Base-by-base conservation (phyloP, 441 rosid genomes). In the Lepidium campestre region DNA sequence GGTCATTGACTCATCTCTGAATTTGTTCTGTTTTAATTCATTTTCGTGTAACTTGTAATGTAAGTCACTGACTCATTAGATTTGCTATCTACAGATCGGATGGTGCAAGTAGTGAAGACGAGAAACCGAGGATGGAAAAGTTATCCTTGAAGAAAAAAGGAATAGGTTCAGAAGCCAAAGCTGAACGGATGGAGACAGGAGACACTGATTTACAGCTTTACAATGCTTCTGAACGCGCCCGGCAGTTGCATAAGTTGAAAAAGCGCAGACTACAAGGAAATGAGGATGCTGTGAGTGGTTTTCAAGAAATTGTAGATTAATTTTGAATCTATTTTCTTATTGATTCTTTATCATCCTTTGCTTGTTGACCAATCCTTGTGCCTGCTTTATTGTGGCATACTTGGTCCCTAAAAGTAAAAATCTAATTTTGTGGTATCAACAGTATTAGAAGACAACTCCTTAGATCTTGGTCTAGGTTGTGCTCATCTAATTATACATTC, bases 241-340 rank as follows among this genome's bases (percentile, higher is more conserved):
- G 99, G 63, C 82, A 83, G 50, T 56, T 91, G 76, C 85, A 79
- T 44, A 93, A 93, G 72, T 90, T 90, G 79, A 93, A 87, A 83
- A 93, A 86, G 72, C 93, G 95, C 70, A 79, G 93, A 75, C 83
- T 83, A 72, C 86, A 78, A 85, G 93, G 97, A 46, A 92, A 89
- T 54, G 98, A 93, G 75, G 96, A 88, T 74, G 97, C 87, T 31
- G 99, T 93, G 69, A 69, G 86, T 75, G 68, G 62, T 69, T 18
- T 60, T 53, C 41, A 47, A 11, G 18, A 20, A 18, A 64, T 17
- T 65, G 64, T 29, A 39, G 62, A 42, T 57, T 46, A 25, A 47
- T 22, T 32, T 13, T 34, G 6, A 54, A 64, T 53, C 17, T 29
- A 14, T 18, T 27, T 46, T 54, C 68, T 17, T 67, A 52, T 23